Evolutionary conservation across 2,329 filamentous ascomycete species (phyloP).

Genomic region (Aspergillus sp.): DNA sequence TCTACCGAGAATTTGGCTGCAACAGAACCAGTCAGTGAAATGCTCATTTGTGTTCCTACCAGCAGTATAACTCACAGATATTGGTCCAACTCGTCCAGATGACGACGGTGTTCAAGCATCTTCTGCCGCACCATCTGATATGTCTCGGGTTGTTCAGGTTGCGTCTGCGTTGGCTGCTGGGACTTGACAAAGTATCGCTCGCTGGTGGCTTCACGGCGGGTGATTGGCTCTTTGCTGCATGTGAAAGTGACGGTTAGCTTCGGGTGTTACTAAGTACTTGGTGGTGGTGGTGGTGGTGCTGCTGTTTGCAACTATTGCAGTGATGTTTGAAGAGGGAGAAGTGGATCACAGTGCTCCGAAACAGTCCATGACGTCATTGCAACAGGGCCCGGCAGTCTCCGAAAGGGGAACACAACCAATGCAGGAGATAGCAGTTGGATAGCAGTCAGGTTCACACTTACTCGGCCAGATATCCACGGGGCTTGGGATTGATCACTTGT

Average conservation of each 20-base stretch:
- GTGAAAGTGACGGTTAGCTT: background rate
- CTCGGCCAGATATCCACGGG: conserved; percentile 29
- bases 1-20: conserved; percentile 4
- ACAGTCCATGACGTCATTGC: conserved; percentile 24
- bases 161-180: conserved; percentile 7
- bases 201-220: conserved; percentile 21
- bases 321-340: too few species aligned
- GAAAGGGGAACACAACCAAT: background rate
- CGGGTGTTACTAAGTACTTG: too few species aligned
- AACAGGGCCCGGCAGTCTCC: background rate
- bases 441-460: conserved; percentile 16
- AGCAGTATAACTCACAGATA: conserved; percentile 23
- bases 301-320: background rate
- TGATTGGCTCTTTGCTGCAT: conserved; percentile 24
- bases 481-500: conserved; percentile 26
- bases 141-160: conserved; percentile 21
- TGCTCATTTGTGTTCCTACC: background rate
- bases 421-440: too few species aligned
- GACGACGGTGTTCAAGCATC: conserved; percentile 26
- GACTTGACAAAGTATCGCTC: conserved; percentile 22
- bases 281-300: too few species aligned
- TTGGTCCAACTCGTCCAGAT: conserved; percentile 30
- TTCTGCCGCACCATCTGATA: conserved; percentile 21
- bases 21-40: background rate
- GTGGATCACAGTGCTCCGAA: background rate